phyloP scores from a whole-genome alignment of 2,329 filamentous ascomycete genomes.

The Paramyrothecium roridum region DNA sequence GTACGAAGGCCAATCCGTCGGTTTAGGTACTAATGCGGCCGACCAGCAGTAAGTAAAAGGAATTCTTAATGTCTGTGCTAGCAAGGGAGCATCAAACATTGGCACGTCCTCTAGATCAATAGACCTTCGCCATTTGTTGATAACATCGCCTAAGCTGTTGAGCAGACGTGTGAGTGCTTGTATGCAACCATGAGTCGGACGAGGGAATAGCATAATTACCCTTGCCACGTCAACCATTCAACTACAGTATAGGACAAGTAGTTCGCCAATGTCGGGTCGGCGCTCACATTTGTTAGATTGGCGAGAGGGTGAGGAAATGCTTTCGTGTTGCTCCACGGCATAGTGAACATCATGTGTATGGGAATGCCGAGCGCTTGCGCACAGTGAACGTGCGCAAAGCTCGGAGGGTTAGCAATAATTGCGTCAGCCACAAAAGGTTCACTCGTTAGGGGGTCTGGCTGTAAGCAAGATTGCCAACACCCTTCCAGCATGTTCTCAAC shows the following conservation, averaged over 20 bases:
- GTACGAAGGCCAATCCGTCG: constrained; percentile 60
- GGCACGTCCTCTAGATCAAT: constrained; percentile 1
- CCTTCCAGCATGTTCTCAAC: constrained; percentile 19
- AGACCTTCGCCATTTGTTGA: constrained; percentile 40
- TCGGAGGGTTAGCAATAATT: background rate
- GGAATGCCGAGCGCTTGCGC: background rate
- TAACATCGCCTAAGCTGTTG: constrained; percentile 57
- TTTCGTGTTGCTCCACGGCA: constrained; percentile 68
- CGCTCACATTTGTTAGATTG: constrained; percentile 28
- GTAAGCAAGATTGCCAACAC: constrained; percentile 12
- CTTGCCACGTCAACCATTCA: constrained; percentile 71
- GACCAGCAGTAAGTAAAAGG: constrained; percentile 82
- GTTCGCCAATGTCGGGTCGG: background rate
- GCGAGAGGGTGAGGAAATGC: constrained; percentile 20
- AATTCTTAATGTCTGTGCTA: constrained; percentile 61
- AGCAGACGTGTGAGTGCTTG: background rate
- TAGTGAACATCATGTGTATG: constrained; percentile 23
- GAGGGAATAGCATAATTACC: constrained; percentile 20
- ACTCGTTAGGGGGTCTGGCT: constrained; percentile 32
- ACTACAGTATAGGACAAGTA: constrained; percentile 38
- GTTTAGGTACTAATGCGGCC: constrained; percentile 63
- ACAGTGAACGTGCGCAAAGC: background rate
- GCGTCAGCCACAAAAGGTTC: background rate
- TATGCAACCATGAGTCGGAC: background rate
- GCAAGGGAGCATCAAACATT: constrained; percentile 67